These are phyloP conservation scores for Chrysopogon serrulatus DNA, from an alignment of 176 grass and related monocot species.

Conservation along the genomic window DNA sequence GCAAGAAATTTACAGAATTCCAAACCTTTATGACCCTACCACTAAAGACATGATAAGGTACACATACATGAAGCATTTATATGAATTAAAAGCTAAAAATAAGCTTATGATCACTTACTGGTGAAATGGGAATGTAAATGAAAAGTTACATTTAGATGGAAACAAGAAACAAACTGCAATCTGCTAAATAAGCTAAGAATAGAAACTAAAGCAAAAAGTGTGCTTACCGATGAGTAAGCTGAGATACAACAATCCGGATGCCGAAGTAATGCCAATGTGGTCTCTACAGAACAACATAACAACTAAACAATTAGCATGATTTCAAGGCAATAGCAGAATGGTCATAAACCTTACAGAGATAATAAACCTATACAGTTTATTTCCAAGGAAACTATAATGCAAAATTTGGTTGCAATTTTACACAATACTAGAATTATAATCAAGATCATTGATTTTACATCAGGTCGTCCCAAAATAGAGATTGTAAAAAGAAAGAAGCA, in stretches of 20 bases:
- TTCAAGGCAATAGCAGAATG: background rate
- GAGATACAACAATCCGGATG: slow-evolving; percentile 99
- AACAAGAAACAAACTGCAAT: background rate
- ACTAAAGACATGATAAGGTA: slow-evolving; percentile 2
- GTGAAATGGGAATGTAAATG: background rate
- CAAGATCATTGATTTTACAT: background rate
- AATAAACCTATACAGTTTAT: background rate
- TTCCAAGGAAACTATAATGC: background rate
- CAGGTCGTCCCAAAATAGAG: background rate
- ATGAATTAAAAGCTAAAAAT: background rate
- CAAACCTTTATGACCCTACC: background rate
- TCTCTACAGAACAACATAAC: slow-evolving; percentile 57
- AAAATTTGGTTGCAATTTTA: background rate
- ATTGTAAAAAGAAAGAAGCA: background rate
- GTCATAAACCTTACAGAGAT: background rate
- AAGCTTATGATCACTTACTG: background rate
- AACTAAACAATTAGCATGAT: background rate
- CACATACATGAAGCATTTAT: background rate
- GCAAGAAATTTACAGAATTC: background rate
- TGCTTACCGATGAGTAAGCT: slow-evolving; percentile 85
- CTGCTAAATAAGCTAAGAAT: background rate
- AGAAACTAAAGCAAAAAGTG: slow-evolving; percentile 19
- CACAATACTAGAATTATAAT: background rate
- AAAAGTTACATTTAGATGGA: background rate
- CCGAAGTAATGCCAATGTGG: slow-evolving; percentile 86